These are phyloP conservation scores for Globisporangium paroecandrum DNA, from an alignment of 352 stramenopile genomes.

Conservation along the genomic window DNA sequence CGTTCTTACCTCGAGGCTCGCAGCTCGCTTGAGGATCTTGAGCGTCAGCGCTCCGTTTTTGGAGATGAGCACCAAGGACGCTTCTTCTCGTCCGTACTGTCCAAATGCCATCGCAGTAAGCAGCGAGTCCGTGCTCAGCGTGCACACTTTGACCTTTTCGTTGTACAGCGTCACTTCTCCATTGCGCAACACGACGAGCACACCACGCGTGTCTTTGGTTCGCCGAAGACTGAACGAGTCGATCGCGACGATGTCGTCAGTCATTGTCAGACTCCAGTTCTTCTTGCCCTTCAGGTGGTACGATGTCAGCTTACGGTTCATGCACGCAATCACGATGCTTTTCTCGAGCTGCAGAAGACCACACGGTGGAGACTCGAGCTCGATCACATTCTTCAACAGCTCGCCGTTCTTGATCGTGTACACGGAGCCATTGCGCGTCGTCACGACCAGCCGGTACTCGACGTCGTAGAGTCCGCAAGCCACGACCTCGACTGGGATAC, in stretches of 20 bases:
- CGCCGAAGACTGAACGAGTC: conserved; percentile 67
- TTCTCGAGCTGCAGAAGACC: conserved; percentile 78
- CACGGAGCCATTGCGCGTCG: conserved; percentile 80
- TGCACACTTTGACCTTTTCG: conserved; percentile 83
- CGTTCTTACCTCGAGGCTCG: conserved; percentile 51
- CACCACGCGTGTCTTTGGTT: conserved; percentile 71
- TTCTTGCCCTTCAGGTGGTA: conserved; percentile 91
- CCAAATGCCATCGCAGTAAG: conserved; percentile 85
- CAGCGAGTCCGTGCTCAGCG: conserved; percentile 53
- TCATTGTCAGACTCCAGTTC: conserved; percentile 87
- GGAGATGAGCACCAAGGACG: conserved; percentile 76
- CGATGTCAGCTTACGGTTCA: conserved; percentile 83
- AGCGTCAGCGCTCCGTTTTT: conserved; percentile 78
- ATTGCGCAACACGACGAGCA: conserved; percentile 82
- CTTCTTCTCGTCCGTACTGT: conserved; percentile 85
- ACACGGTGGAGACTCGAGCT: conserved; percentile 77
- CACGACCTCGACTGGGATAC: conserved; percentile 75
- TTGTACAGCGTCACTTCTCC: conserved; percentile 88
- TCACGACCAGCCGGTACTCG: conserved; percentile 84
- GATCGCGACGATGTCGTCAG: conserved; percentile 80
- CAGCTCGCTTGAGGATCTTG: conserved; percentile 88
- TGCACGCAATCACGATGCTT: conserved; percentile 84
- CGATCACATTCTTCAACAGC: conserved; percentile 81
- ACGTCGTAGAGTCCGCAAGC: conserved; percentile 72
- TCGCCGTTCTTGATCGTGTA: conserved; percentile 92